A percentile compares a stretch with the other conserved stretches of the same genome.
phyloP scores from a whole-genome alignment of 1,284 basidiomycete species.

The Salmacisia buchloeana region DNA sequence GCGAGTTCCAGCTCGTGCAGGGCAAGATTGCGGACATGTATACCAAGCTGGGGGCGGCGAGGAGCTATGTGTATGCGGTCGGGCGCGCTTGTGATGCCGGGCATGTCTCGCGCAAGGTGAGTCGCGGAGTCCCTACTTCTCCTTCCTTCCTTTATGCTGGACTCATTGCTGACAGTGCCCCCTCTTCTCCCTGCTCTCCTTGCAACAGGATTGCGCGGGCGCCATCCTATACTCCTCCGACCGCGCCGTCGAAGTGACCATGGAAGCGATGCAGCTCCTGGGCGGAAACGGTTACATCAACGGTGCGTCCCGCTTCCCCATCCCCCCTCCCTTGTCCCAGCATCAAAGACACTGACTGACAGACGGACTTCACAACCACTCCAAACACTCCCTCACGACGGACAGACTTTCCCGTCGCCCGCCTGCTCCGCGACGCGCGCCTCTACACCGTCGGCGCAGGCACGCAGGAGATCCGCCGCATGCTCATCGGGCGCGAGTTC shows the following conservation, averaged over 20 bases:
- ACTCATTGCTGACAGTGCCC: background rate
- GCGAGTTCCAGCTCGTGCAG: constrained; percentile 94
- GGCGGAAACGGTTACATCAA: constrained; percentile 39
- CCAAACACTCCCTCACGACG: background rate
- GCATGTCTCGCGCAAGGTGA: constrained; percentile 59
- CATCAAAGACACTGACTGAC: background rate
- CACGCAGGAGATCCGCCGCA: constrained; percentile 41
- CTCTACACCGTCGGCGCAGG: constrained; percentile 42
- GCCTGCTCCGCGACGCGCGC: constrained; percentile 34
- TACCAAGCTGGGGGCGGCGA: constrained; percentile 78
- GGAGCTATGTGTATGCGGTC: constrained; percentile 88
- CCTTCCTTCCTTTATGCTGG: background rate
- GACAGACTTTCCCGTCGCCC: constrained; percentile 29
- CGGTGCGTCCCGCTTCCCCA: background rate
- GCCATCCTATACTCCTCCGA: constrained; percentile 35
- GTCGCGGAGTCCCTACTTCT: constrained; percentile 34
- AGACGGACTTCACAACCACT: background rate
- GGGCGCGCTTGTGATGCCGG: constrained; percentile 33
- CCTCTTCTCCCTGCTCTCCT: background rate
- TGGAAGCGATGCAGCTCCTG: constrained; percentile 37
- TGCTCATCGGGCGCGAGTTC: constrained; percentile 40
- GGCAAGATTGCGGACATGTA: constrained; percentile 83
- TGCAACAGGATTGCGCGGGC: constrained; percentile 32
- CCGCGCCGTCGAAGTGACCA: constrained; percentile 30
- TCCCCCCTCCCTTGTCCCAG: background rate